Evolutionary conservation across 1,284 basidiomycete genomes (phyloP), one percentile per base, ranked within the genome.

Genomic region (Stereum hirsutum): DNA sequence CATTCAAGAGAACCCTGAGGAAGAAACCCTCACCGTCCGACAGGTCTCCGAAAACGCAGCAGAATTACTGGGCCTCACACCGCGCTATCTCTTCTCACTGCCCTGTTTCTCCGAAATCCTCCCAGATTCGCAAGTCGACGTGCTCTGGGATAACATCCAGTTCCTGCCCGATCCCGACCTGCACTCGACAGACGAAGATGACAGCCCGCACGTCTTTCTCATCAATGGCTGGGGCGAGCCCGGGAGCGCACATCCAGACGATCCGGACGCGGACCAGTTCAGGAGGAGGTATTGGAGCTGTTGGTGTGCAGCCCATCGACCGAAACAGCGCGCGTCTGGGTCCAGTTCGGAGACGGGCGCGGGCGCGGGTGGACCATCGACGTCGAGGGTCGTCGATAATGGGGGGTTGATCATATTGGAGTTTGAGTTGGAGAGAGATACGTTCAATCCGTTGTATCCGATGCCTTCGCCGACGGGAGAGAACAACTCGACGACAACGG

Each of bases 31-130:
- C 24, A 52, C 73, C 2, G 84, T 93, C 14, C 73, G 82, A 8
- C 90, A 92, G 54, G 85, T 87, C 0, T 93, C 89, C 11, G 89
- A 92, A 80, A 92, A 82, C 58, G 78, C 69, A 19, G 70, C 69
- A 2, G 74, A 82, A 43, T 60, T 87, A 5, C 64, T 95, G 2
- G 89, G 89, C 1, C 68, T 92, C 6, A 75, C 83, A 0, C 87
- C 89, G 0, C 65, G 66, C n/a, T 83, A 81, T 54, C 76, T 93
- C 1, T 93, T 95, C 61, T 72, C 72, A 1, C 65, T 89, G 2
- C 71, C 79, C 30, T 90, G 87, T 55, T 85, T 95, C 55, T 81
- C 83, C 2, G 78, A 89, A 38, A 73, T 78, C 2, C 66, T 93
- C 1, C 72, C 83, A 0, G 75, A 82, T 15, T 65, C 74, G 8